Evolutionary conservation across 352 stramenopile genomes (phyloP).

Genomic region (Pythium dissimile): DNA sequence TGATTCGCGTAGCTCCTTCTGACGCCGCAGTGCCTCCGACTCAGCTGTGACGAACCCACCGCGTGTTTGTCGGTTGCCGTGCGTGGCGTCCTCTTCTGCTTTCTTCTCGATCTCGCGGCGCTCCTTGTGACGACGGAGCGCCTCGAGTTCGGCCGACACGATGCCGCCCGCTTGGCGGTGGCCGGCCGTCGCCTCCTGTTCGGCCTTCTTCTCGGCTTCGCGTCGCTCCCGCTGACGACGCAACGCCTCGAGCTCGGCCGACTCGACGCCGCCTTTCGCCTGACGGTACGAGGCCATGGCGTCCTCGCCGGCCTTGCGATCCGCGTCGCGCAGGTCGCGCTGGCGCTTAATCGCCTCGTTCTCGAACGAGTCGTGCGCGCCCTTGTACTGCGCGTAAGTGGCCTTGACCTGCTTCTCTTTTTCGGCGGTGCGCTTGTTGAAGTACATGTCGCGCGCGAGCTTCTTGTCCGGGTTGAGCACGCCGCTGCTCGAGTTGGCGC

Average conservation of each 20-base stretch:
- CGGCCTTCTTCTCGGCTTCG: constrained; percentile 36
- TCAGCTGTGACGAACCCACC: constrained; percentile 23
- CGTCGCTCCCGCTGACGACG: constrained; percentile 34
- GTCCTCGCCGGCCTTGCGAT: constrained; percentile 38
- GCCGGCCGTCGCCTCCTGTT: constrained; percentile 31
- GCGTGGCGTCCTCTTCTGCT: constrained; percentile 35
- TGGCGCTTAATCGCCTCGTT: constrained; percentile 28
- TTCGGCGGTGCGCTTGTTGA: constrained; percentile 19
- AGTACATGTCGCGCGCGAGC: constrained; percentile 19
- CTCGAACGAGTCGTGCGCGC: constrained; percentile 20
- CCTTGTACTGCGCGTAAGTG: constrained; percentile 17
- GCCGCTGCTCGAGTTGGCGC: constrained; percentile 6
- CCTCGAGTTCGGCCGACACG: constrained; percentile 23
- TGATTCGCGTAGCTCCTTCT: constrained; percentile 33
- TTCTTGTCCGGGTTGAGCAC: constrained; percentile 21
- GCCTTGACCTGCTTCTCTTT: constrained; percentile 15
- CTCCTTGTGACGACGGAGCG: constrained; percentile 33
- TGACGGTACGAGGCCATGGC: constrained; percentile 23
- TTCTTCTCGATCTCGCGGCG: constrained; percentile 37
- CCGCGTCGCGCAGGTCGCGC: constrained; percentile 32
- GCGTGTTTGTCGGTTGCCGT: constrained; percentile 7
- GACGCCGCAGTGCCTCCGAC: constrained; percentile 23
- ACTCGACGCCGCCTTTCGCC: constrained; percentile 9
- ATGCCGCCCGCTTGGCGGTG: constrained; percentile 7
- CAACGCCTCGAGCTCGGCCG: constrained; percentile 20